Percentiles rank a stretch among this genome's conserved stretches.
Conservation (phyloP, 257 asterid species). For the Lavandula angustifolia region DNA sequence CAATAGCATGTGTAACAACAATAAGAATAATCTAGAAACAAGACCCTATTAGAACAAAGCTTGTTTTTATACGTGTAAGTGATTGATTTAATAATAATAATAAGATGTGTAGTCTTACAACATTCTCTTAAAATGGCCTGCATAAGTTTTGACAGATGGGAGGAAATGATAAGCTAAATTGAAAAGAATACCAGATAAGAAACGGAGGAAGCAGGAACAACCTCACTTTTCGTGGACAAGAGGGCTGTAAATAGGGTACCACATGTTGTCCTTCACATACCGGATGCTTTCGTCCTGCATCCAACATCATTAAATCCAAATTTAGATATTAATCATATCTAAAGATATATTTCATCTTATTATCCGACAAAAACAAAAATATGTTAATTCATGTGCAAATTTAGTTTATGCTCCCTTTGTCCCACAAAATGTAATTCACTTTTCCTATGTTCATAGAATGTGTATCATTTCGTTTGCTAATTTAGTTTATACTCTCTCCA, state of each 20-base stretch:
- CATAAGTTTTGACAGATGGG: conserved; percentile 33
- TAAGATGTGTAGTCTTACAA: conserved; percentile 20
- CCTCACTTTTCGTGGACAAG: conserved; percentile 92
- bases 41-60: conserved; percentile 1
- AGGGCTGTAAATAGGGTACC: conserved; percentile 92
- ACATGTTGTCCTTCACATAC: conserved; percentile 74
- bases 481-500: too few relatives aligned
- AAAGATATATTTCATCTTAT: neutral
- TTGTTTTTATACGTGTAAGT: conserved; percentile 15
- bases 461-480: too few relatives aligned
- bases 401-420: neutral
- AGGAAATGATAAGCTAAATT: conserved; percentile 18
- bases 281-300: conserved; percentile 76
- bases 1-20: too few relatives aligned
- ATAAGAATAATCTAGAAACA: too few relatives aligned
- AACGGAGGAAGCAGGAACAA: neutral
- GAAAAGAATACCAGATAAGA: neutral
- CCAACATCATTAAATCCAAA: conserved; percentile 12
- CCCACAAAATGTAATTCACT: too few relatives aligned
- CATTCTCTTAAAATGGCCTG: conserved; percentile 31
- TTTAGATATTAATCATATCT: neutral
- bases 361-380: neutral
- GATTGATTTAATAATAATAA: too few relatives aligned
- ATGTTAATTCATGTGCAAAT: neutral
- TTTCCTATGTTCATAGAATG: too few relatives aligned